phyloP scores from a whole-genome alignment of 2,329 filamentous ascomycete genomes.

The Fonsecaea nubica region DNA sequence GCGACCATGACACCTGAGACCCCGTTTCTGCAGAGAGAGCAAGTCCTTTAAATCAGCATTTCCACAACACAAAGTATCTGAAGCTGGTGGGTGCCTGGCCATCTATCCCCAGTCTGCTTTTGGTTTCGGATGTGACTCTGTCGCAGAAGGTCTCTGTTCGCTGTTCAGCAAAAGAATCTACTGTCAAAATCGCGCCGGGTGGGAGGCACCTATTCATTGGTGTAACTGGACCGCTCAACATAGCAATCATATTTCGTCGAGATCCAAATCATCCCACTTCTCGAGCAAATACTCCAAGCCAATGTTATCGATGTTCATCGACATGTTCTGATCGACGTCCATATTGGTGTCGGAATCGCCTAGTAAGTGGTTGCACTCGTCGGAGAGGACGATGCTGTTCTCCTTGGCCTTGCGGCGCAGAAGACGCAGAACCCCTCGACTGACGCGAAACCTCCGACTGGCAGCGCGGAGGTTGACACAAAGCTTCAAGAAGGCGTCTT shows the following conservation, averaged over 20 bases:
- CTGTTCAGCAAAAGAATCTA: neutral
- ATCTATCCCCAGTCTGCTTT: neutral
- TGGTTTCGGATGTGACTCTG: neutral
- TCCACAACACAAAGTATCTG: neutral
- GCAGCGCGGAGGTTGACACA: slow-evolving; percentile 41
- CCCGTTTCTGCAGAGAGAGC: no score
- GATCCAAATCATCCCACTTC: slow-evolving; percentile 42
- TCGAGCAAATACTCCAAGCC: slow-evolving; percentile 43
- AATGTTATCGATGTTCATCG: slow-evolving; percentile 23
- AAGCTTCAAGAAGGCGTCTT: slow-evolving; percentile 42
- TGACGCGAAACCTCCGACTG: slow-evolving; percentile 41
- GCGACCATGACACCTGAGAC: neutral
- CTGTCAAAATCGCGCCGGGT: neutral
- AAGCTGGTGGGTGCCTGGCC: neutral
- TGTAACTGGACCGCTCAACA: neutral
- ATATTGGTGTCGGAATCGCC: slow-evolving; percentile 32
- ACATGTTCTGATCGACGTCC: slow-evolving; percentile 34
- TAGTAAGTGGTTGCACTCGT: slow-evolving; percentile 18
- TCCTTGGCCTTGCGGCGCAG: slow-evolving; percentile 42
- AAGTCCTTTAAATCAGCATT: neutral
- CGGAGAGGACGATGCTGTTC: slow-evolving; percentile 39
- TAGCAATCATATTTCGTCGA: slow-evolving; percentile 17
- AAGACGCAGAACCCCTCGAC: slow-evolving; percentile 42
- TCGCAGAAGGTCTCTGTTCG: neutral
- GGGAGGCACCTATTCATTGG: neutral